phyloP scores from a whole-genome alignment of 495 filamentous ascomycete genomes.

The Annulohypoxylon stygium region DNA sequence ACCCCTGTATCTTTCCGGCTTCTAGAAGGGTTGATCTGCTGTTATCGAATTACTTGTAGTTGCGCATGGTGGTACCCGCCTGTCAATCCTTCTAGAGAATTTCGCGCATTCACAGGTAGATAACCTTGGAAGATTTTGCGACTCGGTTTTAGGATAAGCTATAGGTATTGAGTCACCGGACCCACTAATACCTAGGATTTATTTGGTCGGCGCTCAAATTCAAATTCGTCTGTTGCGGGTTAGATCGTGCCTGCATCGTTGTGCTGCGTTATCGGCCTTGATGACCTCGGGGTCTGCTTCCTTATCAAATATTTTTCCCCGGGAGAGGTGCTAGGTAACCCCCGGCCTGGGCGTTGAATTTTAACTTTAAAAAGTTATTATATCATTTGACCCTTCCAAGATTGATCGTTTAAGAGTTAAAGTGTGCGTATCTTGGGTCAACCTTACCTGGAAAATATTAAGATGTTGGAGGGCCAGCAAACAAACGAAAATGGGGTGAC shows the following conservation, averaged over 20 bases:
- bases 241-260: background rate
- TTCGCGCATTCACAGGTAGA: conserved; percentile 6
- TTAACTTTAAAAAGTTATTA: background rate
- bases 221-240: background rate
- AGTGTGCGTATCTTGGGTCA: background rate
- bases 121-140: conserved; percentile 8
- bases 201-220: background rate
- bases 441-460: background rate
- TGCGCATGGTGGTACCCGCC: conserved; percentile 21
- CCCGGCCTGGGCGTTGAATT: no score
- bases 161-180: background rate
- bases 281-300: background rate
- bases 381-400: background rate
- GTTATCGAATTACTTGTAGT: conserved; percentile 25
- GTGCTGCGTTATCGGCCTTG: conserved; percentile 7
- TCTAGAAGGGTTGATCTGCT: conserved; percentile 9
- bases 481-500: conserved; percentile 3
- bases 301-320: background rate
- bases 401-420: no score
- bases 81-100: conserved; percentile 23
- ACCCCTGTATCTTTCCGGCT: background rate
- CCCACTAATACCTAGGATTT: background rate
- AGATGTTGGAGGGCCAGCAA: conserved; percentile 16
- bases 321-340: background rate
- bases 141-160: background rate